Conservation (phyloP, 257 asterid species). For the Nemophila menziesii region DNA sequence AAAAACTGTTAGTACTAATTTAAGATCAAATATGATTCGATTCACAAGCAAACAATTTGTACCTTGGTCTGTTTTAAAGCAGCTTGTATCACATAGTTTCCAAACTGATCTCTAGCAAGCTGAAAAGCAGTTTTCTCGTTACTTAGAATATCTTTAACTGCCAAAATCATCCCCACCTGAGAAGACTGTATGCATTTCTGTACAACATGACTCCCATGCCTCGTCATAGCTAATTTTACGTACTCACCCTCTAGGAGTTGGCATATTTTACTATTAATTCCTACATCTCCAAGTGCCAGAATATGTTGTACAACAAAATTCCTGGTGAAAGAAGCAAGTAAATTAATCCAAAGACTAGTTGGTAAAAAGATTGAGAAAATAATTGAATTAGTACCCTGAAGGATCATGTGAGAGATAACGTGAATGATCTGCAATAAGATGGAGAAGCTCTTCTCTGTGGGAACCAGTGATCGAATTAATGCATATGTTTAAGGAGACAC, state of each 20-base stretch:
- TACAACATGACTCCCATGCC: conserved; percentile 27
- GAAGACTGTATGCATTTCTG: conserved; percentile 29
- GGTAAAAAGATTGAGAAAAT: neutral
- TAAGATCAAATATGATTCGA: too few relatives aligned
- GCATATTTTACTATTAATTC: neutral
- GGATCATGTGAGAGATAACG: conserved; percentile 21
- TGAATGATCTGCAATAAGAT: conserved; percentile 14
- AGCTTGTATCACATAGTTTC: conserved; percentile 38
- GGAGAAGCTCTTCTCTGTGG: conserved; percentile 15
- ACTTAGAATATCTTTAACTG: conserved; percentile 15
- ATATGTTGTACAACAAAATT: conserved; percentile 37
- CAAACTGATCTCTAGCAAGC: conserved; percentile 24
- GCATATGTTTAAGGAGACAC: conserved; percentile 20
- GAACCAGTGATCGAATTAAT: conserved; percentile 9
- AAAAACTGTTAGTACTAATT: neutral
- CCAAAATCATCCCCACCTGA: neutral
- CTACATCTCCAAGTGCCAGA: neutral
- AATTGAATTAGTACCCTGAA: conserved; percentile 21
- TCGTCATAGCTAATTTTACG: conserved; percentile 12
- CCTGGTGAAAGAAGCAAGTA: conserved; percentile 11
- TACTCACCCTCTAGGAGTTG: conserved; percentile 3
- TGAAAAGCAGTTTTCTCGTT: neutral
- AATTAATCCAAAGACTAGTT: neutral
- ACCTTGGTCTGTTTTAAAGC: conserved; percentile 13
- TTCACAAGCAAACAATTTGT: too few relatives aligned